Percentiles rank a stretch among this genome's conserved stretches.
Conservation (phyloP, 257 asterid genomes). For the Gynochthodes officinalis region DNA sequence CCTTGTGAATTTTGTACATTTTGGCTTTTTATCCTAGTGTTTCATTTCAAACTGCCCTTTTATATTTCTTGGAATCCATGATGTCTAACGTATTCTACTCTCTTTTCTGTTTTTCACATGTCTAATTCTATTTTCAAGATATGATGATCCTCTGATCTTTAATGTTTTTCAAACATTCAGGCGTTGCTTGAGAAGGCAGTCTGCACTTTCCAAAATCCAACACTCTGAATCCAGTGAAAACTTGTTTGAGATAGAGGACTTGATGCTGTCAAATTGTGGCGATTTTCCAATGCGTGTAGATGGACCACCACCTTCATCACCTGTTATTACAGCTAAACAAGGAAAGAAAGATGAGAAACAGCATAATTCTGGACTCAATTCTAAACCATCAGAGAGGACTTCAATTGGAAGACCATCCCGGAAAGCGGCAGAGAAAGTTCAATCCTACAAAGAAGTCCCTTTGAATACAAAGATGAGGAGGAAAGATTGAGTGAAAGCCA, state of each 20-base stretch:
- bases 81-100: background rate
- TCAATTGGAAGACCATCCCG: slow-evolving; percentile 61
- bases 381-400: slow-evolving; percentile 38
- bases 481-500: slow-evolving; percentile 26
- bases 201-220: slow-evolving; percentile 36
- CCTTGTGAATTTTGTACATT: background rate
- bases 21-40: background rate
- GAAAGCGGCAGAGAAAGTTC: slow-evolving; percentile 69
- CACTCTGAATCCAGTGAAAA: slow-evolving; percentile 41
- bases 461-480: slow-evolving; percentile 79
- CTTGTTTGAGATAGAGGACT: slow-evolving; percentile 51
- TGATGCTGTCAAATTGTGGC: slow-evolving; percentile 23
- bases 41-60: background rate
- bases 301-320: slow-evolving; percentile 16
- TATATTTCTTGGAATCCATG: background rate
- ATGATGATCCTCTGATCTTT: background rate
- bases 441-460: slow-evolving; percentile 74
- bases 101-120: background rate
- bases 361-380: slow-evolving; percentile 18
- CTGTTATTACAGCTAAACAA: slow-evolving; percentile 7
- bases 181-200: slow-evolving; percentile 67
- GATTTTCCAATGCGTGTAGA: slow-evolving; percentile 21
- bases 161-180: slow-evolving; percentile 25
- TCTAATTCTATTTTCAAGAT: background rate
- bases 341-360: slow-evolving; percentile 17